Conservation (phyloP, 164 flowering plant species). For the Protea cynaroides region DNA sequence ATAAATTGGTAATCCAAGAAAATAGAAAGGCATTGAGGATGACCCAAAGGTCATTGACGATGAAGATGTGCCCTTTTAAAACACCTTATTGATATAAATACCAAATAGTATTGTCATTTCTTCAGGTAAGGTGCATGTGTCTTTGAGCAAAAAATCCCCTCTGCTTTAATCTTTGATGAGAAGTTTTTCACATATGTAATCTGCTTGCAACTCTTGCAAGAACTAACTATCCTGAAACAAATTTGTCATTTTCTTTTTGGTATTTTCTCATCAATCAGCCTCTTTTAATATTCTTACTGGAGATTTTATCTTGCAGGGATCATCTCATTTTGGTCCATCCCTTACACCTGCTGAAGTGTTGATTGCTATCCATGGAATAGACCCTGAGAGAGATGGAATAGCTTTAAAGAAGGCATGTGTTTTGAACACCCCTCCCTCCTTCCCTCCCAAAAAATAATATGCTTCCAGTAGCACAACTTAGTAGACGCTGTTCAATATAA, state of each 20-base stretch:
- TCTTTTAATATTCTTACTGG: background rate
- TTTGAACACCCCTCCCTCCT: background rate
- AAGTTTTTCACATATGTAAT: no score
- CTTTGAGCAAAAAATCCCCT: no score
- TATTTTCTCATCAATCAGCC: background rate
- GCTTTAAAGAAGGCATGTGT: conserved; percentile 73
- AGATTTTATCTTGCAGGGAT: conserved; percentile 49
- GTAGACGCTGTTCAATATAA: conserved; percentile 4
- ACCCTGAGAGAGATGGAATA: conserved; percentile 90
- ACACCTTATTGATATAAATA: no score
- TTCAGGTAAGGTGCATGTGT: no score
- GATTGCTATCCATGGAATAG: conserved; percentile 89
- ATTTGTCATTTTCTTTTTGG: background rate
- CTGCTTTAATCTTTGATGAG: no score
- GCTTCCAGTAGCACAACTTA: conserved; percentile 4
- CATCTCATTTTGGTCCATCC: conserved; percentile 51
- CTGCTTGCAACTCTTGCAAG: no score
- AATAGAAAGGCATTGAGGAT: no score
- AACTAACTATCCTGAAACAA: no score
- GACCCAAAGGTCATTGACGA: no score
- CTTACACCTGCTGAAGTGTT: conserved; percentile 89
- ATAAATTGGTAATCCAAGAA: no score
- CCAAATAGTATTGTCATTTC: no score
- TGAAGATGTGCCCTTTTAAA: no score
- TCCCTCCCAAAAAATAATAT: background rate